A percentile compares a stretch with the other conserved stretches of the same genome.
These are phyloP conservation scores for Usnea hakonensis DNA, from an alignment of 495 filamentous ascomycete species.

Conservation along the genomic window DNA sequence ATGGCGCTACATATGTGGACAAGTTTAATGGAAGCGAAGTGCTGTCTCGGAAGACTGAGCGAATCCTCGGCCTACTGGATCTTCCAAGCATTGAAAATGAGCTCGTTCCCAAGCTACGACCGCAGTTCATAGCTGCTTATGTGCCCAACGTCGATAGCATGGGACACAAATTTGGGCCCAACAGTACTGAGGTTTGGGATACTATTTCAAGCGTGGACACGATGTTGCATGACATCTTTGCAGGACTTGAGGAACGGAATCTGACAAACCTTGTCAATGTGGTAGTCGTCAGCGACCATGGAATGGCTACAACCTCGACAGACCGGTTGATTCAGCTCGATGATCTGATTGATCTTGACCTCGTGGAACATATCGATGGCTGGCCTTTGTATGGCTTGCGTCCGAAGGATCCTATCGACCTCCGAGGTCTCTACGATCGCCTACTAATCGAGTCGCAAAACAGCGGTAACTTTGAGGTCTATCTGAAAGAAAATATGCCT, in stretches of 20 bases:
- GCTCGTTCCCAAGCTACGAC: conserved; percentile 41
- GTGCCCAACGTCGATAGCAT: conserved; percentile 83
- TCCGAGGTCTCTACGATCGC: conserved; percentile 33
- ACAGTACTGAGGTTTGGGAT: conserved; percentile 76
- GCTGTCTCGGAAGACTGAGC: conserved; percentile 63
- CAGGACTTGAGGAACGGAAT: conserved; percentile 71
- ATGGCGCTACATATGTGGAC: conserved; percentile 71
- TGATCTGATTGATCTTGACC: conserved; percentile 65
- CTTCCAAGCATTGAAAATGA: conserved; percentile 57
- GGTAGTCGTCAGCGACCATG: conserved; percentile 96
- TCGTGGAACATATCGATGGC: conserved; percentile 80
- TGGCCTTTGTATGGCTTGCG: conserved; percentile 90
- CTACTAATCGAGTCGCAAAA: conserved; percentile 37
- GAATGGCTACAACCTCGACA: conserved; percentile 87
- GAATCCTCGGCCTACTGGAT: conserved; percentile 74
- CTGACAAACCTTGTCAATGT: conserved; percentile 86
- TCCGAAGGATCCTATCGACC: conserved; percentile 33
- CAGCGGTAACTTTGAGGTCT: conserved; percentile 62
- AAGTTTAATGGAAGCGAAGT: conserved; percentile 71
- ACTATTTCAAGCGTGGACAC: conserved; percentile 69
- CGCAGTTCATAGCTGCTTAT: conserved; percentile 89
- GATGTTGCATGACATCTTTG: conserved; percentile 69
- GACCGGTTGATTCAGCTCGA: conserved; percentile 88
- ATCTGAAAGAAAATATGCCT: conserved; percentile 43
- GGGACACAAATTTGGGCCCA: conserved; percentile 83